These are phyloP conservation scores for Oropetium thomaeum DNA, from an alignment of 176 grass and related monocot genomes.

Conservation along the genomic window DNA sequence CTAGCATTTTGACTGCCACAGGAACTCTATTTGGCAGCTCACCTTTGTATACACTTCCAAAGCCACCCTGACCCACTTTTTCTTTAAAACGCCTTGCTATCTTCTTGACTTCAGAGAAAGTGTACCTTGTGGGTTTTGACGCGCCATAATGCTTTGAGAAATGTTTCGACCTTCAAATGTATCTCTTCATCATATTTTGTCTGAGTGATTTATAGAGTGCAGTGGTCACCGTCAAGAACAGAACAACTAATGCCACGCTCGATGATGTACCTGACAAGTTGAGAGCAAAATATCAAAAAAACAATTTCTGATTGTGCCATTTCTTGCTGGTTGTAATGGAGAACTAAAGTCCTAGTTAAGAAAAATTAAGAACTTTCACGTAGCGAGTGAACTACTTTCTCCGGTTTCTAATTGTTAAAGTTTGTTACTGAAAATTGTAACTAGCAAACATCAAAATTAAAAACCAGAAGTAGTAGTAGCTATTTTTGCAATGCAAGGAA, in stretches of 20 bases:
- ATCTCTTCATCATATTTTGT: slow-evolving; percentile 32
- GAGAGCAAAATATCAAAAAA: neutral
- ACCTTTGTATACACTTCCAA: too few relatives aligned
- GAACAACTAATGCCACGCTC: neutral
- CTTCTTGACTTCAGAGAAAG: too few relatives aligned
- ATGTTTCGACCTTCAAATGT: slow-evolving; percentile 20
- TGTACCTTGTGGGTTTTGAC: too few relatives aligned
- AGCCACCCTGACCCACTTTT: too few relatives aligned
- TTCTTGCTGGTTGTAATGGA: neutral
- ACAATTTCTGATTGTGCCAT: neutral
- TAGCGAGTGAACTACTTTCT: too few relatives aligned
- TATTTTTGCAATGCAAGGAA: neutral
- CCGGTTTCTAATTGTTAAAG: too few relatives aligned
- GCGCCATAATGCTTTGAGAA: neutral
- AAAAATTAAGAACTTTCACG: neutral
- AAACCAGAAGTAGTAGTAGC: too few relatives aligned
- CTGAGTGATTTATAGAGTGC: slow-evolving; percentile 34
- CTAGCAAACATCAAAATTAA: too few relatives aligned
- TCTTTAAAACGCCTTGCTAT: too few relatives aligned
- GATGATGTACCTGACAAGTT: slow-evolving; percentile 24
- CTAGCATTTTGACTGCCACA: too few relatives aligned
- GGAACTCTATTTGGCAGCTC: too few relatives aligned
- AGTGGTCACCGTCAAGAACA: neutral
- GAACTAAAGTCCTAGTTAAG: neutral
- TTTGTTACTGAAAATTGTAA: too few relatives aligned